phyloP scores from a whole-genome alignment of 208 protist genomes.

The Trypanosoma scelopori region DNA sequence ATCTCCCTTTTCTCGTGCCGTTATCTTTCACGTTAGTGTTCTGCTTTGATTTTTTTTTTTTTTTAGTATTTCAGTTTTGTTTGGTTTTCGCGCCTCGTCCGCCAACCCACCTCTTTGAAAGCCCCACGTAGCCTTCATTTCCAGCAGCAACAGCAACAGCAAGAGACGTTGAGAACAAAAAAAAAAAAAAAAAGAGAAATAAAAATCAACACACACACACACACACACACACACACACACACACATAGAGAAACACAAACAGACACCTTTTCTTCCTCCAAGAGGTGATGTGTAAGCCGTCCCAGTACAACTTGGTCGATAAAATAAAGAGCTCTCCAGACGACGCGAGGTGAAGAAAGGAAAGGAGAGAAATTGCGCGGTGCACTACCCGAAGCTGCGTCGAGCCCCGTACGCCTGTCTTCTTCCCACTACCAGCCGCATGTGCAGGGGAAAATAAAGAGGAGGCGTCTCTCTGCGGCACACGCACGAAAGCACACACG shows the following conservation, averaged over 20 bases:
- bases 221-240: too few relatives aligned
- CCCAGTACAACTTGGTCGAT: neutral
- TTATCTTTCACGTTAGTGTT: too few relatives aligned
- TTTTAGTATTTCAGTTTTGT: too few relatives aligned
- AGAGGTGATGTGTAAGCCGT: conserved; percentile 1
- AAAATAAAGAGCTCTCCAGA: conserved; percentile 10
- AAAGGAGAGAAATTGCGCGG: neutral
- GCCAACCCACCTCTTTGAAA: neutral
- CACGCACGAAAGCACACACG: neutral
- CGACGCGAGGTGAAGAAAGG: conserved; percentile 11
- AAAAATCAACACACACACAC: neutral
- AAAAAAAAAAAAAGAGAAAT: conserved; percentile 15
- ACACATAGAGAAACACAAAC: too few relatives aligned
- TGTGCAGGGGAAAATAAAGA: conserved; percentile 3
- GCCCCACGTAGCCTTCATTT: neutral
- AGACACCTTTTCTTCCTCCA: too few relatives aligned
- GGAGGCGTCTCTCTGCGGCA: neutral
- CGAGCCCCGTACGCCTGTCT: too few relatives aligned
- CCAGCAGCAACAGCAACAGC: conserved; percentile 12
- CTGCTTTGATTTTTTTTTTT: conserved; percentile 5
- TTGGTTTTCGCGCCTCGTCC: too few relatives aligned
- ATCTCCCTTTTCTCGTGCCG: too few relatives aligned
- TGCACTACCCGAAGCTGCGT: too few relatives aligned
- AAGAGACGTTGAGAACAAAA: conserved; percentile 6
- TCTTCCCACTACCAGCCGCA: too few relatives aligned